phyloP scores from a whole-genome alignment of 768 basidiomycete genomes.

The Tulasnella sp. region DNA sequence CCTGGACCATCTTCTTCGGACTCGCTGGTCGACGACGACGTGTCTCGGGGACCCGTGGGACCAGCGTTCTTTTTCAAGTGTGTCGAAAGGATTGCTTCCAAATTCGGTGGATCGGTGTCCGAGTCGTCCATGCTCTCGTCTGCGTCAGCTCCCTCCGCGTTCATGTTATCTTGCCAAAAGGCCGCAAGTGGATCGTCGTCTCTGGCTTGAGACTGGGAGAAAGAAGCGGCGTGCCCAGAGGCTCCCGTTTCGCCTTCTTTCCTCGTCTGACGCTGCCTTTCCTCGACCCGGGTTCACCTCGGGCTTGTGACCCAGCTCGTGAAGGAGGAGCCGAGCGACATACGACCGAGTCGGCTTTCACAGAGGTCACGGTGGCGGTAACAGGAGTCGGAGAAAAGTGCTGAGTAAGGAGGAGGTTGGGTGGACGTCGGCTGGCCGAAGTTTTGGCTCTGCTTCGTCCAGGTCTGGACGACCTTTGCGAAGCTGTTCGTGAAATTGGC shows the following conservation, averaged over 20 bases:
- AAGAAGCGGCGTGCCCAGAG: slow-evolving; percentile 6
- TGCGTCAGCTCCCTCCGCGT: slow-evolving; percentile 8
- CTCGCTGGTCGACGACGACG: not conserved
- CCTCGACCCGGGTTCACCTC: too few relatives aligned
- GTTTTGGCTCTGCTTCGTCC: not conserved
- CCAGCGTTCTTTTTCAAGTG: not conserved
- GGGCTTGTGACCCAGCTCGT: too few relatives aligned
- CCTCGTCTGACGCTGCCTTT: slow-evolving; percentile 10
- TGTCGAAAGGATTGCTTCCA: slow-evolving; percentile 29
- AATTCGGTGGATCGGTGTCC: slow-evolving; percentile 31
- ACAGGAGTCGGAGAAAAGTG: slow-evolving; percentile 14
- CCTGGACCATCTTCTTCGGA: slow-evolving; percentile 19
- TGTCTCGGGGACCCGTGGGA: not conserved
- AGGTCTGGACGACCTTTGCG: too few relatives aligned
- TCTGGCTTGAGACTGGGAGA: slow-evolving; percentile 18
- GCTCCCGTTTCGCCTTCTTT: not conserved
- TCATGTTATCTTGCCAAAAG: not conserved
- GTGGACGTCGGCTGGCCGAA: not conserved
- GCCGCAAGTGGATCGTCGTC: slow-evolving; percentile 11
- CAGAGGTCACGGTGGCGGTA: not conserved
- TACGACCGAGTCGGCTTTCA: slow-evolving; percentile 15
- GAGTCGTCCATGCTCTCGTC: slow-evolving; percentile 5
- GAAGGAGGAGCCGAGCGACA: slow-evolving; percentile 28
- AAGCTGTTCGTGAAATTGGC: not conserved
- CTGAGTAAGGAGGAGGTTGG: not conserved